A percentile compares a stretch with the other conserved stretches of the same genome.
These are phyloP conservation scores for Phaeosphaeriaceae sp. DNA, from an alignment of 2,329 filamentous ascomycete genomes.

Conservation along the genomic window DNA sequence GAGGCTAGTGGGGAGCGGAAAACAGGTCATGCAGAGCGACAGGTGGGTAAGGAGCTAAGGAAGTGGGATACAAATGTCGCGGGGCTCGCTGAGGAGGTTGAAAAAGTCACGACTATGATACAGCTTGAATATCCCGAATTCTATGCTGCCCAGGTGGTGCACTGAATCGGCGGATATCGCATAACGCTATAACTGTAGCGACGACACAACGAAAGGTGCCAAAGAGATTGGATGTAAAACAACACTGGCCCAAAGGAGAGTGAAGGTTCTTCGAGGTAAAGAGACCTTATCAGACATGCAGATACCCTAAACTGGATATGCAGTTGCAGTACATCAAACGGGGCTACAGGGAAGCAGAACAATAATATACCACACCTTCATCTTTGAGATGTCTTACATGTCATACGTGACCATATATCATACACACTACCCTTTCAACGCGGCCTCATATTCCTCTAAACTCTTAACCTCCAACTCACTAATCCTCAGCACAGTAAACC, in stretches of 20 bases:
- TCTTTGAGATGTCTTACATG: no score
- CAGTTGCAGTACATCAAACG: no score
- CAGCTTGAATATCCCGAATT: slow-evolving; percentile 76
- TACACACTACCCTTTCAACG: slow-evolving; percentile 21
- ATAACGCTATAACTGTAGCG: background rate
- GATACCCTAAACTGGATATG: no score
- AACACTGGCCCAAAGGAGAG: no score
- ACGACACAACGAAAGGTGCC: no score
- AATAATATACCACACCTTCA: no score
- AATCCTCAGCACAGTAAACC: slow-evolving; percentile 84
- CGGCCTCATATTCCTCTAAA: slow-evolving; percentile 59
- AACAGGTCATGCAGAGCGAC: slow-evolving; percentile 64
- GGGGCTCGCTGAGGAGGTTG: slow-evolving; percentile 85
- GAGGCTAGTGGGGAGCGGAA: slow-evolving; percentile 73
- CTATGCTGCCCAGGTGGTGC: slow-evolving; percentile 53
- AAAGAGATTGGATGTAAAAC: no score
- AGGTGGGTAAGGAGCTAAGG: slow-evolving; percentile 73
- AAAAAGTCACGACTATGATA: slow-evolving; percentile 81
- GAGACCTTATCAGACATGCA: no score
- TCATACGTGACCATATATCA: no score
- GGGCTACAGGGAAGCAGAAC: no score
- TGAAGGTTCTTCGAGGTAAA: no score
- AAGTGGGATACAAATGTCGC: slow-evolving; percentile 91
- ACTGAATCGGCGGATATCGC: slow-evolving; percentile 21
- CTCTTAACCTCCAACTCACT: slow-evolving; percentile 76